phyloP scores from a whole-genome alignment of 176 grass and related monocot species.

The Themeda triandra region DNA sequence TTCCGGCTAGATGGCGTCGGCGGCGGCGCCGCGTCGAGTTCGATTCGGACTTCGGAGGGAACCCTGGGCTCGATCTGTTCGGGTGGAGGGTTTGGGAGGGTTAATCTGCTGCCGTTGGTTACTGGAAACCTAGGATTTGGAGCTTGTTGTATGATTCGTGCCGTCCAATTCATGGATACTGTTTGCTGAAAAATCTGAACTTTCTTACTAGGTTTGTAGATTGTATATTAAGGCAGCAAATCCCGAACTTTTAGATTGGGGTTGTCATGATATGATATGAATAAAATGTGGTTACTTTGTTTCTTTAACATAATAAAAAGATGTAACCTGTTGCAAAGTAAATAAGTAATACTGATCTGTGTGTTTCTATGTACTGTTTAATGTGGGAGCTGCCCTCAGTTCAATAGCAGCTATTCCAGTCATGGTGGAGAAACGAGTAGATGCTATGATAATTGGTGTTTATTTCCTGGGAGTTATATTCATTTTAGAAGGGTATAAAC shows the following conservation, averaged over 20 bases:
- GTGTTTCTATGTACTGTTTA: neutral
- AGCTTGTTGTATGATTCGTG: neutral
- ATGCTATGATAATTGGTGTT: neutral
- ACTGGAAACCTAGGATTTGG: neutral
- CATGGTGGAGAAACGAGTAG: neutral
- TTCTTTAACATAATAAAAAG: neutral
- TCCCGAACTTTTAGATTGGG: neutral
- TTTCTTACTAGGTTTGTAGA: neutral
- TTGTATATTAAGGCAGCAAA: neutral
- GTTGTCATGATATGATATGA: neutral
- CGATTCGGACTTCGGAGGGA: slow-evolving; percentile 24
- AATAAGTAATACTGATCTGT: neutral
- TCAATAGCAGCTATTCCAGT: neutral
- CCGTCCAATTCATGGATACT: neutral
- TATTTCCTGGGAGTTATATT: neutral
- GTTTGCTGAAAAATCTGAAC: neutral
- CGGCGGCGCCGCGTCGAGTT: neutral
- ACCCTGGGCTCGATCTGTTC: slow-evolving; percentile 32
- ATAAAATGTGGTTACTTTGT: neutral
- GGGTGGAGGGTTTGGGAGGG: slow-evolving; percentile 1
- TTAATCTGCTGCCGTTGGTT: slow-evolving; percentile 2
- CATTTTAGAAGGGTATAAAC: neutral
- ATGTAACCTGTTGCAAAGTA: neutral
- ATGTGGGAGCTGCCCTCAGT: neutral
- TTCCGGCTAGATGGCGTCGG: neutral